Evolutionary conservation across 768 basidiomycete species (phyloP).

Genomic region (Amanita muscaria): DNA sequence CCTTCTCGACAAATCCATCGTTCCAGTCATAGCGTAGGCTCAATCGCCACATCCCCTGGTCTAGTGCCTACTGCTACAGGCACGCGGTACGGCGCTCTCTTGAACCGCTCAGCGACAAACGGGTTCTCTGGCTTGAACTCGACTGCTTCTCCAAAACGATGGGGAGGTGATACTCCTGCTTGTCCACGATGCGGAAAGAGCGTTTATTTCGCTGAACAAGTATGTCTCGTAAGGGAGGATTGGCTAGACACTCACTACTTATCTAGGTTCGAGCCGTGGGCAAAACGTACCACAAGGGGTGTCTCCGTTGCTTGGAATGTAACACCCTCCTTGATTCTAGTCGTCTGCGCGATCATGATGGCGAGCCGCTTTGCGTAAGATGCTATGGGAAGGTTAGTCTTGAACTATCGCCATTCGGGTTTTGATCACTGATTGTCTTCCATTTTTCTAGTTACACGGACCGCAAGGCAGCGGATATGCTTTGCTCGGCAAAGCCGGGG

Average conservation of each 20-base stretch:
- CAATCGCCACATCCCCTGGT: conserved; percentile 13
- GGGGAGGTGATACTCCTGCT: conserved; percentile 48
- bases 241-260: background rate
- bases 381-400: conserved; percentile 59
- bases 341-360: conserved; percentile 68
- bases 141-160: conserved; percentile 36
- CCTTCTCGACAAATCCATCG: conserved; percentile 3
- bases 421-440: background rate
- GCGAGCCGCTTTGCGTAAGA: conserved; percentile 56
- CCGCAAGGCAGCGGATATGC: conserved; percentile 72
- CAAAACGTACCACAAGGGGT: conserved; percentile 72
- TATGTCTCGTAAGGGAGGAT: conserved; percentile 13
- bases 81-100: conserved; percentile 55
- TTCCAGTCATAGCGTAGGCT: conserved; percentile 10
- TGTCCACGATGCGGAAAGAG: conserved; percentile 67
- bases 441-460: conserved; percentile 46
- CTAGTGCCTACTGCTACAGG: conserved; percentile 41
- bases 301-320: conserved; percentile 71
- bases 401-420: no score
- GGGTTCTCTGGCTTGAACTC: conserved; percentile 20
- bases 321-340: conserved; percentile 61
- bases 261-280: conserved; percentile 71
- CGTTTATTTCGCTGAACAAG: conserved; percentile 86
- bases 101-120: conserved; percentile 22
- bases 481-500: conserved; percentile 39